phyloP scores from a whole-genome alignment of 768 basidiomycete species.

The Gloeostereum incarnatum region DNA sequence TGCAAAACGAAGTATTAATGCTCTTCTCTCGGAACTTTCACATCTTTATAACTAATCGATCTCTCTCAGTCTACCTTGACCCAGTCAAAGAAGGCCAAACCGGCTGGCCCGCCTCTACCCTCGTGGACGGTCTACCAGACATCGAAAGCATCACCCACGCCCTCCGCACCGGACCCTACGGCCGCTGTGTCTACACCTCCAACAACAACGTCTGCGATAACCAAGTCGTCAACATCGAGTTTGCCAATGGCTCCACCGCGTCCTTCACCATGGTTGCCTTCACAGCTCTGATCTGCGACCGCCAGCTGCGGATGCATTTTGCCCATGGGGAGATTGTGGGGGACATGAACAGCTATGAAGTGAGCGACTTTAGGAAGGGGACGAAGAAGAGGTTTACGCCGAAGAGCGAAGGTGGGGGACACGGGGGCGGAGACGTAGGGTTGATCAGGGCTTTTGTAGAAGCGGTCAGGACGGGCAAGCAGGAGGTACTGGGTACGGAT shows the following conservation, averaged over 20 bases:
- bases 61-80: conserved; percentile 65
- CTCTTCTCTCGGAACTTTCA: background rate
- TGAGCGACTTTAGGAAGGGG: conserved; percentile 65
- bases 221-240: conserved; percentile 87
- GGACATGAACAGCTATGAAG: conserved; percentile 68
- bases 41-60: too few species aligned
- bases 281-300: conserved; percentile 68
- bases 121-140: conserved; percentile 79
- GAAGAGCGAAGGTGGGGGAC: conserved; percentile 52
- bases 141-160: conserved; percentile 78
- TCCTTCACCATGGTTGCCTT: conserved; percentile 89
- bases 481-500: conserved; percentile 56
- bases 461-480: conserved; percentile 59
- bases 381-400: conserved; percentile 38
- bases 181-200: conserved; percentile 77
- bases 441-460: conserved; percentile 69
- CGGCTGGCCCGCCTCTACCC: conserved; percentile 56
- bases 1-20: conserved; percentile 62
- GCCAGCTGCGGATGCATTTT: conserved; percentile 82
- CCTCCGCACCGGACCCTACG: conserved; percentile 64
- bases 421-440: conserved; percentile 79
- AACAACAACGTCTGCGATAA: conserved; percentile 86
- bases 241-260: conserved; percentile 70
- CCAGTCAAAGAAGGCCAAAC: conserved; percentile 45
- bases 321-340: conserved; percentile 86